Percentiles rank a stretch among this genome's conserved stretches.
phyloP scores from a whole-genome alignment of 2,329 filamentous ascomycete genomes.

The Neofusicoccum cordaticola region DNA sequence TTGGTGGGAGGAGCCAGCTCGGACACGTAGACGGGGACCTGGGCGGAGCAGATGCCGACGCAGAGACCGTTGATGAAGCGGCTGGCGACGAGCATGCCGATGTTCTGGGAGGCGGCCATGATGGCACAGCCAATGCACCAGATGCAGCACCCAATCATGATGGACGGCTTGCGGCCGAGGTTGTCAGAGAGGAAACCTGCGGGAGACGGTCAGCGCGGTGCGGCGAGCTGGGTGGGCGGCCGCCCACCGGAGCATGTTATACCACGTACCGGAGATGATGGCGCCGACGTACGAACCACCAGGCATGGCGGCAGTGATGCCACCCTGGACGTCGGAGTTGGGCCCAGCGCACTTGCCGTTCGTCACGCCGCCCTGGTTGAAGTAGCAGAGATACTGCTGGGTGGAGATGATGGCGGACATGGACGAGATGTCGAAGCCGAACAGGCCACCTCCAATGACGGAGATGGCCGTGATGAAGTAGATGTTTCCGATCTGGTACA shows the following conservation, averaged over 20 bases:
- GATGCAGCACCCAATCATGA: conserved; percentile 52
- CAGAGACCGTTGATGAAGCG: conserved; percentile 68
- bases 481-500: conserved; percentile 51
- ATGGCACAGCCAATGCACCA: conserved; percentile 61
- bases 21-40: conserved; percentile 67
- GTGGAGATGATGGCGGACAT: conserved; percentile 55
- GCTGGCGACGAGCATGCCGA: conserved; percentile 69
- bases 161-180: conserved; percentile 53
- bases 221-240: background rate
- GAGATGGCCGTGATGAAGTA: conserved; percentile 58
- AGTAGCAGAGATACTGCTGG: conserved; percentile 68
- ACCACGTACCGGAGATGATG: conserved; percentile 45
- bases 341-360: conserved; percentile 52
- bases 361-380: conserved; percentile 54
- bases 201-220: background rate
- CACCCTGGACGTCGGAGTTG: conserved; percentile 57
- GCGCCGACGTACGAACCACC: conserved; percentile 68
- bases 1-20: conserved; percentile 60
- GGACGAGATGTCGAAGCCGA: conserved; percentile 62
- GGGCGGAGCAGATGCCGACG: conserved; percentile 69
- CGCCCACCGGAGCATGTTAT: background rate
- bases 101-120: conserved; percentile 61
- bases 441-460: conserved; percentile 63
- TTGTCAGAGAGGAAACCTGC: conserved; percentile 52
- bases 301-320: conserved; percentile 69